phyloP scores from a whole-genome alignment of 2,329 filamentous ascomycete genomes.

The Falciphora oryzae region DNA sequence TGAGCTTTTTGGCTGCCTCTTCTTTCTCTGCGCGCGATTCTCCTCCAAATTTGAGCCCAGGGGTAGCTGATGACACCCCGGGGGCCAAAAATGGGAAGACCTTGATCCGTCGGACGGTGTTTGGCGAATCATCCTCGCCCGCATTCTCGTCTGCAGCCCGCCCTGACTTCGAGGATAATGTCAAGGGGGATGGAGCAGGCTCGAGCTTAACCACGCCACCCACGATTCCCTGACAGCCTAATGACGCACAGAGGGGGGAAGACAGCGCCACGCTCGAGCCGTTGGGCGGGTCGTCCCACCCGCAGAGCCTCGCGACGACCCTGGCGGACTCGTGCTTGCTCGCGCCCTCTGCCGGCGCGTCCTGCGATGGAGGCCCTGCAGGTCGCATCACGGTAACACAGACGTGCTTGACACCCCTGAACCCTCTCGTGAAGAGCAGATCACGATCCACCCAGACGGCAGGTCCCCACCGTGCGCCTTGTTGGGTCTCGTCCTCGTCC shows the following conservation, averaged over 20 bases:
- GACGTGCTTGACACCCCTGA: constrained; percentile 73
- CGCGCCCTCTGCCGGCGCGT: constrained; percentile 30
- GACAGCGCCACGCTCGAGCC: constrained; percentile 76
- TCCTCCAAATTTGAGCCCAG: constrained; percentile 75
- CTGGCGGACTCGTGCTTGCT: constrained; percentile 47
- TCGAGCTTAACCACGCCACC: constrained; percentile 86
- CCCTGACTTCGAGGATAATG: constrained; percentile 41
- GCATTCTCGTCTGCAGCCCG: constrained; percentile 29
- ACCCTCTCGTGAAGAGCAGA: constrained; percentile 61
- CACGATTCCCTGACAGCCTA: constrained; percentile 68
- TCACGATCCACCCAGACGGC: constrained; percentile 84
- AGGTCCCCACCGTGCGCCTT: constrained; percentile 42
- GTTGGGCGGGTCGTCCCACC: constrained; percentile 86
- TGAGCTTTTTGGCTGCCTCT: constrained; percentile 66
- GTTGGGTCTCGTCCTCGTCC: constrained; percentile 12
- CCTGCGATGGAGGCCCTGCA: not conserved
- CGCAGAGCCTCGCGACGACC: constrained; percentile 66
- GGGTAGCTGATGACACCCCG: constrained; percentile 11
- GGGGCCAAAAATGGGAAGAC: constrained; percentile 69
- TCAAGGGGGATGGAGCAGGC: constrained; percentile 67
- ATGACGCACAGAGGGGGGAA: constrained; percentile 63
- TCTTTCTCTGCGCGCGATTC: constrained; percentile 80
- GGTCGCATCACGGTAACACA: constrained; percentile 59
- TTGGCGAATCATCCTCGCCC: constrained; percentile 2
- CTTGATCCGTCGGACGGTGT: constrained; percentile 43